phyloP scores from a whole-genome alignment of 352 stramenopile species.

The Phytophthora meadii region DNA sequence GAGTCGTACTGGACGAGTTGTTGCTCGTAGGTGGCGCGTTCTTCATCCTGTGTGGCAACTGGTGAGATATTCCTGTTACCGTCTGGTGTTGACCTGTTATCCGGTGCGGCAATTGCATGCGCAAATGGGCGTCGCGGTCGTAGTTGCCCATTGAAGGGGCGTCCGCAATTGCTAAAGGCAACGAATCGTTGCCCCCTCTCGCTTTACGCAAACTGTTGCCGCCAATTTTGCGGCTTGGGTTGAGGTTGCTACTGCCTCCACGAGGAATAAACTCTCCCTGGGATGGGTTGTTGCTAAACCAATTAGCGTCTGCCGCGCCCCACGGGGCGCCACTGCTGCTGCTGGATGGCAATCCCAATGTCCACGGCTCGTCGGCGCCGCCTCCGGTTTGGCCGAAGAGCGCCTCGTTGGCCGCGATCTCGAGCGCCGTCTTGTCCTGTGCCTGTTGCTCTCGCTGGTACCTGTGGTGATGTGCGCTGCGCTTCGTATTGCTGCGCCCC shows the following conservation, averaged over 20 bases:
- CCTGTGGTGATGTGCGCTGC: slow-evolving; percentile 6
- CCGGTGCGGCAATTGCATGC: slow-evolving; percentile 51
- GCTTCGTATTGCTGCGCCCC: slow-evolving; percentile 22
- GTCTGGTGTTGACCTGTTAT: slow-evolving; percentile 23
- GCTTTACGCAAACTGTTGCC: slow-evolving; percentile 19
- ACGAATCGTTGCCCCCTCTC: slow-evolving; percentile 15
- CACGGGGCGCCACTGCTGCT: slow-evolving; percentile 23
- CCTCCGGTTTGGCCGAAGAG: slow-evolving; percentile 44
- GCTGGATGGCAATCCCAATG: slow-evolving; percentile 22
- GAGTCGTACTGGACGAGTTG: slow-evolving; percentile 3
- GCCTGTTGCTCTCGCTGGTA: slow-evolving; percentile 10
- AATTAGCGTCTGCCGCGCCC: slow-evolving; percentile 23
- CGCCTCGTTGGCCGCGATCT: slow-evolving; percentile 48
- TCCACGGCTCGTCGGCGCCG: slow-evolving; percentile 44
- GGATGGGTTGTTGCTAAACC: slow-evolving; percentile 4
- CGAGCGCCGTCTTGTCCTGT: slow-evolving; percentile 46
- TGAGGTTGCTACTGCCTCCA: slow-evolving; percentile 15
- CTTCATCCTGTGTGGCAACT: slow-evolving; percentile 36
- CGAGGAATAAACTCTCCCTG: slow-evolving; percentile 20
- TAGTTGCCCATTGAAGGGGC: slow-evolving; percentile 58
- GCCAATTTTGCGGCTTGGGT: slow-evolving; percentile 23
- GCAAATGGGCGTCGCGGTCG: slow-evolving; percentile 59
- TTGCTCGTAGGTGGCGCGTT: neutral
- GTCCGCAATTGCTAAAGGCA: slow-evolving; percentile 11
- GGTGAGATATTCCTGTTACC: slow-evolving; percentile 28